phyloP scores from a whole-genome alignment of 108 stramenopile species.

The Seminavis robusta region DNA sequence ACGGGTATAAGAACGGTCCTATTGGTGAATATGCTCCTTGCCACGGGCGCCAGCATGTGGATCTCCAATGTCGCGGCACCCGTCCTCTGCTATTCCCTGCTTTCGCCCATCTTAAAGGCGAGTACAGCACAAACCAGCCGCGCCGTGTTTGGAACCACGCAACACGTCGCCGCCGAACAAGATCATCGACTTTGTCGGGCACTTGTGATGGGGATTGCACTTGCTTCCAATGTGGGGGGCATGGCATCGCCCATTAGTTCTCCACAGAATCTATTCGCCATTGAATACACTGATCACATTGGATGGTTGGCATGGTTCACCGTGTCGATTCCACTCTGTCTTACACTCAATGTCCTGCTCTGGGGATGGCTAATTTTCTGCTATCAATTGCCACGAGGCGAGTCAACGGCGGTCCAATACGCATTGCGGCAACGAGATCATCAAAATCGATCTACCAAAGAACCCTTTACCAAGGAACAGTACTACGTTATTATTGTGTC shows the following conservation, averaged over 20 bases:
- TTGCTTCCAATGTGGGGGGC: constrained; percentile 13
- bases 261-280: constrained; percentile 13
- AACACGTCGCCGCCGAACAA: constrained; percentile 1
- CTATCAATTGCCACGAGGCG: constrained; percentile 1
- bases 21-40: constrained; percentile 7
- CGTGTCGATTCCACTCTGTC: constrained; percentile 9
- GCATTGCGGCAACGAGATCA: constrained; percentile 10
- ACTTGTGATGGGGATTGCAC: constrained; percentile 10
- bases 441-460: too few relatives aligned
- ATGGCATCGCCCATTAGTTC: constrained; percentile 12
- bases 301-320: constrained; percentile 7
- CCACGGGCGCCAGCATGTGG: constrained; percentile 6
- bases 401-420: constrained; percentile 3
- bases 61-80: constrained; percentile 15
- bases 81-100: constrained; percentile 6
- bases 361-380: constrained; percentile 11
- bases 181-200: constrained; percentile 16
- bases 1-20: constrained; percentile 7
- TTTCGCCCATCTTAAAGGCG: constrained; percentile 7
- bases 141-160: constrained; percentile 3
- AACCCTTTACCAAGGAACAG: constrained; percentile 5
- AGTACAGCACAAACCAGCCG: constrained; percentile 3
- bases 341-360: background rate
- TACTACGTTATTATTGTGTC: constrained; percentile 6
- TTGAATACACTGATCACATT: constrained; percentile 10